These are phyloP conservation scores for Eleusine indica DNA, from an alignment of 176 grass and related monocot genomes.

Conservation along the genomic window DNA sequence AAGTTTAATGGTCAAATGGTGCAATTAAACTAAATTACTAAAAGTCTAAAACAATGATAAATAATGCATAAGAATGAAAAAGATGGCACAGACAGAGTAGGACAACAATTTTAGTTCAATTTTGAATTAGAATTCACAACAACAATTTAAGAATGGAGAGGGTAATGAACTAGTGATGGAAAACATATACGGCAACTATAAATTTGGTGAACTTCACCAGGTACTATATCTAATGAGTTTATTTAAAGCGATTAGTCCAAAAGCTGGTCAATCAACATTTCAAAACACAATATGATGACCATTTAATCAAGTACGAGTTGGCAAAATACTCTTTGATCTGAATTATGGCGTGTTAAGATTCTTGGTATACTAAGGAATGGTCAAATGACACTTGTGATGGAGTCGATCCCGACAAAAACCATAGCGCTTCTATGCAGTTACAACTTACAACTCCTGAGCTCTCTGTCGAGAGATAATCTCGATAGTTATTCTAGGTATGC, in stretches of 20 bases:
- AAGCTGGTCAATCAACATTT: slow-evolving; percentile 11
- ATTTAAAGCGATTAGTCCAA: background rate
- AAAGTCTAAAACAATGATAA: slow-evolving; percentile 1
- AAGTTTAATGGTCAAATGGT: slow-evolving; percentile 18
- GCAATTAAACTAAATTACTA: slow-evolving; percentile 27
- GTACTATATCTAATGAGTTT: background rate
- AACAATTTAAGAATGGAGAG: no score
- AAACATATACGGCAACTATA: slow-evolving; percentile 12
- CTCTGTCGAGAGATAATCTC: no score
- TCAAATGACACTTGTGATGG: background rate
- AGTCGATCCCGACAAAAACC: slow-evolving; percentile 3
- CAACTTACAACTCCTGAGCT: background rate
- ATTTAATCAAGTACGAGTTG: slow-evolving; percentile 23
- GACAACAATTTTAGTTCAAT: no score
- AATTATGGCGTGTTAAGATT: background rate
- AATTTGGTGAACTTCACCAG: slow-evolving; percentile 4
- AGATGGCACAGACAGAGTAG: slow-evolving; percentile 1
- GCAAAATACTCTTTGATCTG: background rate
- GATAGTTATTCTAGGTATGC: no score
- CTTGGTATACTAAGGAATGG: background rate
- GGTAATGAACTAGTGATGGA: slow-evolving; percentile 7
- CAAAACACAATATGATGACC: background rate
- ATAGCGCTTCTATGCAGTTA: background rate
- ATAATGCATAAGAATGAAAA: slow-evolving; percentile 3
- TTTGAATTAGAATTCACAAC: no score